These are phyloP conservation scores for Hygrocybe punicea DNA, from an alignment of 768 basidiomycete genomes.

Conservation along the genomic window DNA sequence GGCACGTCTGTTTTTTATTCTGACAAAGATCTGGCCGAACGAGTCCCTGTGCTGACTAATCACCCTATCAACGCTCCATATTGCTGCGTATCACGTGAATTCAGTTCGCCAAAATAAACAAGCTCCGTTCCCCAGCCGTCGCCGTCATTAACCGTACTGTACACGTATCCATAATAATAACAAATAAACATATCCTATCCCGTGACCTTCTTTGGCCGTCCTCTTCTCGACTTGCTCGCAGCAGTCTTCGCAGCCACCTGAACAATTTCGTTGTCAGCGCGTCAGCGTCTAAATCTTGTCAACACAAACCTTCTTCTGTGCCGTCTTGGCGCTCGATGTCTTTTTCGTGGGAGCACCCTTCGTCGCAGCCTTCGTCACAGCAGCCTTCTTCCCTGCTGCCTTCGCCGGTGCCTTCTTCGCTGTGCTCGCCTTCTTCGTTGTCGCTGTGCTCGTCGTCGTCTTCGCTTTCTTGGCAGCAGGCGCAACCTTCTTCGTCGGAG, in stretches of 20 bases:
- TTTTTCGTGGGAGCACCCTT: slow-evolving; percentile 29
- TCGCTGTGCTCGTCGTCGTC: slow-evolving; percentile 25
- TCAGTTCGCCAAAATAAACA: too few species aligned
- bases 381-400: slow-evolving; percentile 28
- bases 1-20: neutral
- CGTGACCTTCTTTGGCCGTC: slow-evolving; percentile 40
- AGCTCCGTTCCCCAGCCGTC: too few species aligned
- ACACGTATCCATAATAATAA: neutral
- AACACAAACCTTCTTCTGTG: slow-evolving; percentile 44
- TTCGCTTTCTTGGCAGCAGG: slow-evolving; percentile 30
- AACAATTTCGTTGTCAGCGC: neutral
- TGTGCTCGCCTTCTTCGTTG: slow-evolving; percentile 19
- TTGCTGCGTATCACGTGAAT: too few species aligned
- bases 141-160: neutral
- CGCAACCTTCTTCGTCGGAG: slow-evolving; percentile 32
- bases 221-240: slow-evolving; percentile 15
- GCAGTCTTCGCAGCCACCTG: slow-evolving; percentile 7
- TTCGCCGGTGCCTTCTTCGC: slow-evolving; percentile 29
- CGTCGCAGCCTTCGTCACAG: slow-evolving; percentile 25
- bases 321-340: slow-evolving; percentile 43
- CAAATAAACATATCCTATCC: too few species aligned
- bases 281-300: neutral
- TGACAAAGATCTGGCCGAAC: neutral
- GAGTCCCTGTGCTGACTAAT: neutral
- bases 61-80: neutral